Percentiles rank a stretch among this genome's conserved stretches.
phyloP scores from a whole-genome alignment of 2,329 filamentous ascomycete species.

The Talaromyces sp. region DNA sequence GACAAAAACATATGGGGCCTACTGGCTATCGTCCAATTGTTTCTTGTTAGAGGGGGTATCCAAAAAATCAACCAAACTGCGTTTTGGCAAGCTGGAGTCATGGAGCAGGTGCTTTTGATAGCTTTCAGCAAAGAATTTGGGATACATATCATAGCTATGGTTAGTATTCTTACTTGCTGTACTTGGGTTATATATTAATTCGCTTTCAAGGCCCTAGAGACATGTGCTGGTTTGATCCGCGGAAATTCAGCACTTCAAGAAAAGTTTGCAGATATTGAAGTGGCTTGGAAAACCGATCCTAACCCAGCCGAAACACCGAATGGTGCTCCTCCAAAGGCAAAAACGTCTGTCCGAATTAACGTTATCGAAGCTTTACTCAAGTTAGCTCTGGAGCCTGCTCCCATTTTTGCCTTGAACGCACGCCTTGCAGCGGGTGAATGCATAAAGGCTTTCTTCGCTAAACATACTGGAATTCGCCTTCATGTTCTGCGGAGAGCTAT shows the following conservation, averaged over 20 bases:
- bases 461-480: slow-evolving; percentile 71
- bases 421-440: slow-evolving; percentile 83
- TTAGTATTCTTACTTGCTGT: slow-evolving; percentile 29
- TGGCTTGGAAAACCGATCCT: slow-evolving; percentile 42
- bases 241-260: slow-evolving; percentile 78
- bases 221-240: slow-evolving; percentile 83
- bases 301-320: slow-evolving; percentile 23
- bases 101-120: slow-evolving; percentile 74
- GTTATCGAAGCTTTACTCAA: slow-evolving; percentile 92
- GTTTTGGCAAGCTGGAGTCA: slow-evolving; percentile 77
- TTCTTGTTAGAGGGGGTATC: slow-evolving; percentile 73
- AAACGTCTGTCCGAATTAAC: slow-evolving; percentile 63
- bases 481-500: slow-evolving; percentile 89
- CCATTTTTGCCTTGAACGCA: slow-evolving; percentile 67
- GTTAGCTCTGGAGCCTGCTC: slow-evolving; percentile 65
- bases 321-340: slow-evolving; percentile 30
- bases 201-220: slow-evolving; percentile 61
- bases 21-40: slow-evolving; percentile 78
- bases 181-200: slow-evolving; percentile 9
- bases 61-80: slow-evolving; percentile 79
- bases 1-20: slow-evolving; percentile 92
- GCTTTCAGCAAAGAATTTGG: slow-evolving; percentile 72
- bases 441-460: slow-evolving; percentile 85
- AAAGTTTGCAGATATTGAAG: slow-evolving; percentile 79
- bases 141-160: slow-evolving; percentile 75